Evolutionary conservation across 2,329 filamentous ascomycete genomes (phyloP).

Genomic region (Xylaria hypoxylon): DNA sequence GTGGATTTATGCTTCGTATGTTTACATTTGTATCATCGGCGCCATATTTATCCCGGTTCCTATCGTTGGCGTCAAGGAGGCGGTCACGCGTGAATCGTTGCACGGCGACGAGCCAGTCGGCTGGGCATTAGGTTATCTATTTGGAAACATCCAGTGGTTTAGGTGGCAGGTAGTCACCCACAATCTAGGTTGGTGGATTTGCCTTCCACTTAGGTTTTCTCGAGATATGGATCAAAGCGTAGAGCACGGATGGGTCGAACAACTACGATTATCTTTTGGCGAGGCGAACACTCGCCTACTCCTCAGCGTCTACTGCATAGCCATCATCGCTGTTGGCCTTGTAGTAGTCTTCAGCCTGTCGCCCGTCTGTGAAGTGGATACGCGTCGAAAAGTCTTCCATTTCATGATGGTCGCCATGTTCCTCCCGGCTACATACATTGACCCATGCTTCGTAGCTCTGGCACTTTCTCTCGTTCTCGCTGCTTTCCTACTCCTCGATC

Average conservation of each 20-base stretch:
- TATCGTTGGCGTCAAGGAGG: constrained; percentile 72
- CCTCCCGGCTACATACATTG: constrained; percentile 84
- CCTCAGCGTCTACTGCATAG: constrained; percentile 78
- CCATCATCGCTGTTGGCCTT: constrained; percentile 77
- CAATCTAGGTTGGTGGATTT: constrained; percentile 80
- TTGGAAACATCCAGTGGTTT: constrained; percentile 80
- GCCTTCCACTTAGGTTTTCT: constrained; percentile 66
- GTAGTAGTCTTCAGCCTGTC: constrained; percentile 80
- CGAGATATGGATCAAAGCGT: constrained; percentile 41
- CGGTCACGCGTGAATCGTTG: constrained; percentile 76
- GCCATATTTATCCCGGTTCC: constrained; percentile 69
- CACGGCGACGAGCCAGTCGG: constrained; percentile 83
- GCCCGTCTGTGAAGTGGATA: constrained; percentile 89
- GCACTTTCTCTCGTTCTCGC: constrained; percentile 83
- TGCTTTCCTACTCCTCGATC: constrained; percentile 87
- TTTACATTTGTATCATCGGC: constrained; percentile 74
- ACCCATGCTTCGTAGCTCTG: constrained; percentile 84
- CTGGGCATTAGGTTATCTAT: constrained; percentile 90
- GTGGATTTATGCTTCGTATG: constrained; percentile 84
- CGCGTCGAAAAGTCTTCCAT: constrained; percentile 95
- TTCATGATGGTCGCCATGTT: constrained; percentile 99
- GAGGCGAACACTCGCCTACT: constrained; percentile 84
- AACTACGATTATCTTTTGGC: constrained; percentile 74
- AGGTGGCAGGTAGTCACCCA: constrained; percentile 76
- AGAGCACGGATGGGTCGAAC: constrained; percentile 70